Conservation (phyloP, 768 basidiomycete species). For the Termitomyces sp. region DNA sequence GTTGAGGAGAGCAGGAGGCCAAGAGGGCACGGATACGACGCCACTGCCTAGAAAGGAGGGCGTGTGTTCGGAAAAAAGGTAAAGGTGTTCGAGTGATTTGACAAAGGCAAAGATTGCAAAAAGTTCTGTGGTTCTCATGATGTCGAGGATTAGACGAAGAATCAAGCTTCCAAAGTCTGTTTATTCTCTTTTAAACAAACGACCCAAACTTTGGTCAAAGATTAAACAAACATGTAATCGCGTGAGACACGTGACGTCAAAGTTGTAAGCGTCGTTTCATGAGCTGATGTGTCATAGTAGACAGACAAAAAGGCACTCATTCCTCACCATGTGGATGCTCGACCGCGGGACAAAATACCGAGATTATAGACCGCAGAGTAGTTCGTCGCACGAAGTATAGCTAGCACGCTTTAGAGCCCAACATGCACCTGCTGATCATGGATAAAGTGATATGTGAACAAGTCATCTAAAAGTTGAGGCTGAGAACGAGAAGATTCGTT, state of each 20-base stretch:
- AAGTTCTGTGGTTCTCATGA: conserved; percentile 1
- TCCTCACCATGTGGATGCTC: neutral
- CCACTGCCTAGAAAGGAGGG: neutral
- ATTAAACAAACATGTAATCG: neutral
- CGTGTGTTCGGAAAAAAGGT: neutral
- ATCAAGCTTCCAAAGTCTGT: neutral
- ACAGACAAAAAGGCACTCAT: neutral
- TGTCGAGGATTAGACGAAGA: neutral
- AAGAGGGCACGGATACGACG: neutral
- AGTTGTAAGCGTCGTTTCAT: neutral
- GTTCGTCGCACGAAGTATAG: neutral
- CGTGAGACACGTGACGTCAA: neutral
- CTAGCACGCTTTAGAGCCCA: neutral
- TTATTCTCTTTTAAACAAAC: neutral
- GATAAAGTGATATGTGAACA: neutral
- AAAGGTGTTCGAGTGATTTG: neutral
- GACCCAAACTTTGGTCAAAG: neutral
- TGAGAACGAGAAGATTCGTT: neutral
- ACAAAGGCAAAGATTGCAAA: neutral
- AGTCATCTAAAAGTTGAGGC: neutral
- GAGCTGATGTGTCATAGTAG: no score
- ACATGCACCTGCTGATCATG: neutral
- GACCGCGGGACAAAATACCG: neutral
- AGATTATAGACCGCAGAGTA: neutral
- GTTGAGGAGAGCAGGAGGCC: neutral